Base-by-base conservation (phyloP, 805 yeast species). In the Isabelozyma rhagii region DNA sequence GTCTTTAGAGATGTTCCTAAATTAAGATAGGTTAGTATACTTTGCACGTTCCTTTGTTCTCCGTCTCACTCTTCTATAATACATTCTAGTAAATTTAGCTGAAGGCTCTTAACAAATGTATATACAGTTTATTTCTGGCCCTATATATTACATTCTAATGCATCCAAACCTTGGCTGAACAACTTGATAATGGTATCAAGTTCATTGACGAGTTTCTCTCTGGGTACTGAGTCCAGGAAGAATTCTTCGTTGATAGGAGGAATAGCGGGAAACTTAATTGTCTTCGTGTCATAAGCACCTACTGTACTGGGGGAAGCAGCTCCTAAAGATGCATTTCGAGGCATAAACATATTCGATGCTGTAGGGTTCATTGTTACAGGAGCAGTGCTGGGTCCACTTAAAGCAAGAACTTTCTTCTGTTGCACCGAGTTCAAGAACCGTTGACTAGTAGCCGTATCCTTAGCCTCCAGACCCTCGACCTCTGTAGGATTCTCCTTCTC, bases 401-500 rank as follows among this genome's bases (percentile, higher is more conserved):
- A 18, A 39, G 44, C 31, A 25, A 56, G 50, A 41, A 54, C 31
- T 36, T 60, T 60, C 36, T 60, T 50, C 38, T 45, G 56, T 25
- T 50, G 55, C 27, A 48, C 25, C 13, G 36, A 11, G 9, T 40
- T 38, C 29, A 34, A 41, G 21, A 39, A 41, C 27, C 53, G 40
- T 25, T 15, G 42, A 14, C 41, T 10, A 17, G 39, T n/a, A 1
- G 61, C 46, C 1, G 51, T 13, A 1, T 59, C 53, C 28, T 55
- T 60, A 3, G 50, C 7, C 3, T 14, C 39, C 5, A 21, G 38
- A 25, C 17, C 29, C 34, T 40, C 13, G 4, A 47, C 50, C 10
- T 51, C 49, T 14, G 47, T 48, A 15, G 45, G 38, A 25, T 53
- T 51, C 28, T 73, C 76, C 48, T 65, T 83, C 56, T 88, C 96